A percentile compares a stretch with the other conserved stretches of the same genome.
Conservation (phyloP, 2,329 filamentous ascomycete species). For the Passalora sequoiae region DNA sequence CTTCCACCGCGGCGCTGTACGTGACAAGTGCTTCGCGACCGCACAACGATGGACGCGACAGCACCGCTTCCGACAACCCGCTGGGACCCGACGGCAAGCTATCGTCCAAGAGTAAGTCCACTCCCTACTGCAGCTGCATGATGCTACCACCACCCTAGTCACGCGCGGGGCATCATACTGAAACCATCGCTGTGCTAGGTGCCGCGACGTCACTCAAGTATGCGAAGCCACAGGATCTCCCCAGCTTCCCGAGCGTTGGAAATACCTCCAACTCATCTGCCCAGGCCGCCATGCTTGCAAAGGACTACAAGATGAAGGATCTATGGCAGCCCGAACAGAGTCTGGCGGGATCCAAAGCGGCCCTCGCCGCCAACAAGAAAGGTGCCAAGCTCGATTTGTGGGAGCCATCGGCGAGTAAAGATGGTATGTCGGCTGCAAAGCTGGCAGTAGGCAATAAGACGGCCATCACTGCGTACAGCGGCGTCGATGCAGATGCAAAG, state of each 20-base stretch:
- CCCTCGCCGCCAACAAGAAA: conserved; percentile 58
- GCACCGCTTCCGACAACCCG: conserved; percentile 31
- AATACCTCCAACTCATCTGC: conserved; percentile 59
- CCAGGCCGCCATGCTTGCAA: conserved; percentile 54
- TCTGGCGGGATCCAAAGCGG: conserved; percentile 67
- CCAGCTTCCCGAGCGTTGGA: conserved; percentile 68
- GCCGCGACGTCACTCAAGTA: conserved; percentile 62
- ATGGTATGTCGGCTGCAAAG: conserved; percentile 64
- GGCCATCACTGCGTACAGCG: conserved; percentile 43
- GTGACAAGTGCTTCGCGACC: conserved; percentile 41
- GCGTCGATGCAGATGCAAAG: conserved; percentile 48
- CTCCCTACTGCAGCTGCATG: conserved; percentile 1
- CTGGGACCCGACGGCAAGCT: conserved; percentile 53
- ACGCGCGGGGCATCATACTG: not conserved
- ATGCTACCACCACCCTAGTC: not conserved
- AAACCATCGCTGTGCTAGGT: conserved; percentile 38
- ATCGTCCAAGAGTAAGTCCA: conserved; percentile 52
- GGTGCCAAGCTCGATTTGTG: conserved; percentile 49
- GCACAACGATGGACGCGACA: conserved; percentile 20
- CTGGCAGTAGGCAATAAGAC: conserved; percentile 58
- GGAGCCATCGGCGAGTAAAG: conserved; percentile 46
- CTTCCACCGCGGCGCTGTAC: conserved; percentile 58
- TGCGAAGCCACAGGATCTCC: conserved; percentile 66
- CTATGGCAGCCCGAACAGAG: conserved; percentile 60
- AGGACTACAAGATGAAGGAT: conserved; percentile 58